Evolutionary conservation across 2,329 filamentous ascomycete species (phyloP).

Genomic region (Colletotrichum chlorophyti): DNA sequence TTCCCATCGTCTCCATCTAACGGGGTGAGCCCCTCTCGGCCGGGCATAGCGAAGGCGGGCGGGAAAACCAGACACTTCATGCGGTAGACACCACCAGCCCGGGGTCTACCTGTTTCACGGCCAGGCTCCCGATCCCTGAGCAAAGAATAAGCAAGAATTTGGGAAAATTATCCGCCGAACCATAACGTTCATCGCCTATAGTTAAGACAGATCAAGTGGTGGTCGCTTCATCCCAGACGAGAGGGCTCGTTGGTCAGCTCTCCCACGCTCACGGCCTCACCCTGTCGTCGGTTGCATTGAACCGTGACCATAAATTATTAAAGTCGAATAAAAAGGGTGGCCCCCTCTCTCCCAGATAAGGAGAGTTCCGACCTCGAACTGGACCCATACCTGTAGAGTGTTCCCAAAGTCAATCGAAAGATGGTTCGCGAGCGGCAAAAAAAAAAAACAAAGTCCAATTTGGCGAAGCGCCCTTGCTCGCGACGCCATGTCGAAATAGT

Average conservation of each 20-base stretch:
- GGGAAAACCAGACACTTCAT: constrained; percentile 24
- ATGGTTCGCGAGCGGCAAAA: not conserved
- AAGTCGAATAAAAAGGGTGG: no score
- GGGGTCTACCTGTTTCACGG: constrained; percentile 13
- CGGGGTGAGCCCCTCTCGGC: not conserved
- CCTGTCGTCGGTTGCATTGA: no score
- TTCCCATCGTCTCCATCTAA: not conserved
- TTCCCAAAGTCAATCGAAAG: constrained; percentile 8
- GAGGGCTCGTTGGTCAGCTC: not conserved
- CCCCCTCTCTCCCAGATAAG: not conserved
- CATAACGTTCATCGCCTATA: constrained; percentile 22
- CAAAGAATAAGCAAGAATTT: not conserved
- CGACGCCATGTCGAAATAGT: constrained; percentile 17
- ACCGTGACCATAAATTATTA: no score
- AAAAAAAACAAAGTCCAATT: not conserved
- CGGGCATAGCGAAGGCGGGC: constrained; percentile 1
- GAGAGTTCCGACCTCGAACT: no score
- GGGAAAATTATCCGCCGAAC: constrained; percentile 20
- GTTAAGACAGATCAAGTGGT: no score
- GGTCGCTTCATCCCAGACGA: not conserved
- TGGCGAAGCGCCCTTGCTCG: not conserved
- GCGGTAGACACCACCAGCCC: constrained; percentile 7
- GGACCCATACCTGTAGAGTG: not conserved
- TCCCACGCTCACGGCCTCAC: no score
- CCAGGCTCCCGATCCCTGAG: not conserved